Evolutionary conservation across 805 yeast genomes (phyloP), one percentile per base, ranked within the genome.

Genomic region (Candida ortonii): DNA sequence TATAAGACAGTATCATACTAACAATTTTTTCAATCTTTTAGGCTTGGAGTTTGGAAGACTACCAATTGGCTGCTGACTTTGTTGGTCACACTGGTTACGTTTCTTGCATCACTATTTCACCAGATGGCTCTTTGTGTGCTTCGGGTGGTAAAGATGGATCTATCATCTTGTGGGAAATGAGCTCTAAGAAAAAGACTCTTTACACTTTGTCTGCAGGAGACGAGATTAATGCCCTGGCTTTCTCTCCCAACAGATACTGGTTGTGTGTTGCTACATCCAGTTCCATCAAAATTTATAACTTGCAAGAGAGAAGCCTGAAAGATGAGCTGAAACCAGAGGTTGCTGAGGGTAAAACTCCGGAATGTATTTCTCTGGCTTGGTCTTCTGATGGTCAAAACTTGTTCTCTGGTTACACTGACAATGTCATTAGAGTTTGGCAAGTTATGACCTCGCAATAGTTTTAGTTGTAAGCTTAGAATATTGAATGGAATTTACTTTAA

Each of bases 211-310:
- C 78, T 62, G 90, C 96, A 60, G 87, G 93, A 70, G 93, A 90
- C 65, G 97, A 90, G 79, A 88, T 93, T 59, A 86, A 86, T 72
- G 94, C 97, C 68, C 80, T 93, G 67, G 95, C 97, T 61, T 93
- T 93, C 95, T 90, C 97, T 70, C 98, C 99, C 76, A 86, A 86
- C 95, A 89, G 98, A 84, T 93, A 86, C 94, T 93, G 98, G 98
- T 84, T 93, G 71, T 90, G 95, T 68, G 98, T 97, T 74, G 97
- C 98, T 65, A 93, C 99, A 61, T 75, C 96, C 53, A 74, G 96
- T 55, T 93, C 96, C 65, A 87, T 93, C 79, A 90, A 89, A 85
- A 82, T 93, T 80, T 93, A 80, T 86, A 86, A 89, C 83, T 82
- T 93, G 70, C 93, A 88, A 76, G 89, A 84, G 74, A 83, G 94